Evolutionary conservation across 1,139 yeast genomes (phyloP).

Genomic region (Pichia terricola): DNA sequence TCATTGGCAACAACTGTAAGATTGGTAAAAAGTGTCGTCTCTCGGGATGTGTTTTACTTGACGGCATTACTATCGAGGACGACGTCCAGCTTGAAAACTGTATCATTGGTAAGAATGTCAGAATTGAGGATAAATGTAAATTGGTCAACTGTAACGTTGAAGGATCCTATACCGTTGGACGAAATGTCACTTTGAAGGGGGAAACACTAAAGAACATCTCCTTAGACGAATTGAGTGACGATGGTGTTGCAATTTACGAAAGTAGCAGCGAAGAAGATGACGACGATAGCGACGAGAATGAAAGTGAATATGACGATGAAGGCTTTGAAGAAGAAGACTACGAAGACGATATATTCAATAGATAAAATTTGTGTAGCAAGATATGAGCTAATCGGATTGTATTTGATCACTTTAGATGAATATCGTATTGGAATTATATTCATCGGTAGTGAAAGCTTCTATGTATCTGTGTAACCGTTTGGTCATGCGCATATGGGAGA

Average conservation of each 20-base stretch:
- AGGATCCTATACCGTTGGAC: conserved; percentile 58
- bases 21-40: conserved; percentile 84
- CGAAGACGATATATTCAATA: conserved; percentile 8
- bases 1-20: conserved; percentile 64
- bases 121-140: conserved; percentile 48
- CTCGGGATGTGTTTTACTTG: conserved; percentile 75
- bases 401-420: neutral
- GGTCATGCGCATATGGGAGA: too few relatives aligned
- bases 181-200: conserved; percentile 63
- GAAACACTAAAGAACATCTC: conserved; percentile 67
- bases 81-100: conserved; percentile 84
- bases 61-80: conserved; percentile 66
- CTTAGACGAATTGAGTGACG: conserved; percentile 31
- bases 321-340: conserved; percentile 23
- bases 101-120: conserved; percentile 64
- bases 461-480: too few relatives aligned
- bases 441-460: too few relatives aligned
- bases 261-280: conserved; percentile 24
- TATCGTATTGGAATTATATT: neutral
- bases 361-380: neutral
- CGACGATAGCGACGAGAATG: conserved; percentile 25
- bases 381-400: neutral
- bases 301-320: conserved; percentile 17
- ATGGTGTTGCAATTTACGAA: conserved; percentile 22
- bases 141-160: conserved; percentile 79